A percentile compares a stretch with the other conserved stretches of the same genome.
These are phyloP conservation scores for Collybiopsis confluens DNA, from an alignment of 768 basidiomycete genomes.

Conservation along the genomic window DNA sequence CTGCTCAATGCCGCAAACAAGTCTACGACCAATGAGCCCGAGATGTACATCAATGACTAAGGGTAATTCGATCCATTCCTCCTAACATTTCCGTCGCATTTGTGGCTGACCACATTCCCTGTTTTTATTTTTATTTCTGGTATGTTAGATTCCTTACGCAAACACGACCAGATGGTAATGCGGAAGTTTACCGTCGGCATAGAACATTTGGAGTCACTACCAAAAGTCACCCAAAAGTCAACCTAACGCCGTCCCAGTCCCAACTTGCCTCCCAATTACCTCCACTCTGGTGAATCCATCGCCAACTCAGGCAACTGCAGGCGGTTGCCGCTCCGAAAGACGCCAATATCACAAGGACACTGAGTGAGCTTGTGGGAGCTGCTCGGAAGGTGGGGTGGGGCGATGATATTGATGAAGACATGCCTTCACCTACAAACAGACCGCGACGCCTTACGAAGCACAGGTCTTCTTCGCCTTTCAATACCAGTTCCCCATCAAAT, in stretches of 20 bases:
- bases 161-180: slow-evolving; percentile 54
- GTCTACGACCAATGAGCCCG: slow-evolving; percentile 29
- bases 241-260: slow-evolving; percentile 18
- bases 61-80: no score
- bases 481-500: background rate
- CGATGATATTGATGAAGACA: slow-evolving; percentile 24
- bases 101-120: background rate
- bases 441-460: slow-evolving; percentile 29
- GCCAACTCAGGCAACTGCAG: no score
- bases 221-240: no score
- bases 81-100: slow-evolving; percentile 16
- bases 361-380: no score
- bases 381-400: no score
- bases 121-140: no score
- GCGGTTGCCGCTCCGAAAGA: no score
- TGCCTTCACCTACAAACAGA: slow-evolving; percentile 8
- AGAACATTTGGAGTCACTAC: no score
- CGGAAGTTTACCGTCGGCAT: slow-evolving; percentile 47
- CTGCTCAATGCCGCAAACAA: slow-evolving; percentile 42
- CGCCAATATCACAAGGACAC: no score
- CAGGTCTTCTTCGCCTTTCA: slow-evolving; percentile 13
- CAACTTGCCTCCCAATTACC: slow-evolving; percentile 11
- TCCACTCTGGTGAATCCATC: no score
- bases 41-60: slow-evolving; percentile 69
- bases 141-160: slow-evolving; percentile 69